Conservation (phyloP, 2,329 filamentous ascomycete species). For the Exophiala alcalophila region DNA sequence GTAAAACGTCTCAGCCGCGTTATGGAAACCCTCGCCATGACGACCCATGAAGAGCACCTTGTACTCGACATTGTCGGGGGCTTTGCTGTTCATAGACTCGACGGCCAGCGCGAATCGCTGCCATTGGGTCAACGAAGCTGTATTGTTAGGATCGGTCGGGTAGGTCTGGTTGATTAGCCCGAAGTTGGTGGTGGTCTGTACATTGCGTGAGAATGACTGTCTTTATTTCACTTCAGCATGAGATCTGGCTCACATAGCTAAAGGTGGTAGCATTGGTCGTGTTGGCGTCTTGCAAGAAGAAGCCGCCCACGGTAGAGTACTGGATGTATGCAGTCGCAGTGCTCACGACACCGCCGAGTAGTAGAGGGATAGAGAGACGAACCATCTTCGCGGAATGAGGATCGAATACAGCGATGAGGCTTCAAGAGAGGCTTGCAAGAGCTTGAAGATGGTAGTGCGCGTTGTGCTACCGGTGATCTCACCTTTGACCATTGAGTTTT, state of each 20-base stretch:
- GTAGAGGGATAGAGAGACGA: constrained; percentile 6
- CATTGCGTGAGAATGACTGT: constrained; percentile 6
- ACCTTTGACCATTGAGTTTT: background rate
- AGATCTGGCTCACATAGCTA: constrained; percentile 44
- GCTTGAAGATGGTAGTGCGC: background rate
- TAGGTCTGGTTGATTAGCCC: constrained; percentile 50
- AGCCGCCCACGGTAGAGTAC: constrained; percentile 45
- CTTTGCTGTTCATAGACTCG: constrained; percentile 43
- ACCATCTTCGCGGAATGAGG: constrained; percentile 11
- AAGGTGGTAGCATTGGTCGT: constrained; percentile 47
- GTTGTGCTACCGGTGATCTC: background rate
- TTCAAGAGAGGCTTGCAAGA: background rate
- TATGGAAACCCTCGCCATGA: constrained; percentile 61
- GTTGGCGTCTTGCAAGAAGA: constrained; percentile 52
- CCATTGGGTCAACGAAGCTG: constrained; percentile 52
- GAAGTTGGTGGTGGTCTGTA: constrained; percentile 45
- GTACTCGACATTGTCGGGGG: constrained; percentile 44
- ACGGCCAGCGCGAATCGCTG: constrained; percentile 52
- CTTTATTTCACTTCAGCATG: background rate
- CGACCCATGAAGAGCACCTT: constrained; percentile 58
- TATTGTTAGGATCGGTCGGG: constrained; percentile 38
- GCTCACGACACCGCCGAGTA: constrained; percentile 8
- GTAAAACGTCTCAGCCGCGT: constrained; percentile 58
- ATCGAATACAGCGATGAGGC: background rate
- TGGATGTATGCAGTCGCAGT: constrained; percentile 19